Conservation (phyloP, 805 yeast genomes). For the Ogataea methylovora region DNA sequence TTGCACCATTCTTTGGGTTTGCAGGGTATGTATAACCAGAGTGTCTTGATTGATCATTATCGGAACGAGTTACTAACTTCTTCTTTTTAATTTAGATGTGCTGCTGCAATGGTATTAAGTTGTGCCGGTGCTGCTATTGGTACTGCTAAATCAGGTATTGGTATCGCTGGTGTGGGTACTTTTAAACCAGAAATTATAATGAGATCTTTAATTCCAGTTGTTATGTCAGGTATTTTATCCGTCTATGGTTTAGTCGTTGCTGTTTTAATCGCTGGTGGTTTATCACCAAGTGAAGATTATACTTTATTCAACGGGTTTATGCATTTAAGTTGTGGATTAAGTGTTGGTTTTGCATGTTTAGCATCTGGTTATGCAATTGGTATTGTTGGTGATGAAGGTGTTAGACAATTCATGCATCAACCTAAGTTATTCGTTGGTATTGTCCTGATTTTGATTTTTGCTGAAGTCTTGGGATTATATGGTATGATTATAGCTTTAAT, state of each 20-base stretch:
- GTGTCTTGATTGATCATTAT: no score
- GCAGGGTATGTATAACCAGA: slow-evolving; percentile 53
- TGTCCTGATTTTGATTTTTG: slow-evolving; percentile 95
- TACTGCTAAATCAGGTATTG: slow-evolving; percentile 96
- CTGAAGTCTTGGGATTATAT: slow-evolving; percentile 92
- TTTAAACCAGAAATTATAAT: slow-evolving; percentile 95
- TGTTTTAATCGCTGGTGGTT: slow-evolving; percentile 87
- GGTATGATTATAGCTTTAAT: slow-evolving; percentile 95
- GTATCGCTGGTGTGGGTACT: slow-evolving; percentile 97
- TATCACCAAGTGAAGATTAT: slow-evolving; percentile 71
- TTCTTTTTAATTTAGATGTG: slow-evolving; percentile 39
- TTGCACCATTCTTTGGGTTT: slow-evolving; percentile 96
- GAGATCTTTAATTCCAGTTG: slow-evolving; percentile 94
- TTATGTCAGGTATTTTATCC: slow-evolving; percentile 95
- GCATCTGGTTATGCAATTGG: slow-evolving; percentile 98
- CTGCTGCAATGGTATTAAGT: slow-evolving; percentile 82
- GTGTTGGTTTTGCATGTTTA: slow-evolving; percentile 94
- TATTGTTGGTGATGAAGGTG: slow-evolving; percentile 99
- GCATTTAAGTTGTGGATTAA: slow-evolving; percentile 93
- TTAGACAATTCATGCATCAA: slow-evolving; percentile 95
- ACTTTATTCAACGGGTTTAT: slow-evolving; percentile 93
- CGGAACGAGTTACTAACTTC: slow-evolving; percentile 2
- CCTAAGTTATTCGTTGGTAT: slow-evolving; percentile 97
- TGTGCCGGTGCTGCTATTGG: slow-evolving; percentile 99
- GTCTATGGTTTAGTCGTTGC: slow-evolving; percentile 97